phyloP scores from a whole-genome alignment of 1,139 yeast genomes.

The Diutina pseudorugosa region DNA sequence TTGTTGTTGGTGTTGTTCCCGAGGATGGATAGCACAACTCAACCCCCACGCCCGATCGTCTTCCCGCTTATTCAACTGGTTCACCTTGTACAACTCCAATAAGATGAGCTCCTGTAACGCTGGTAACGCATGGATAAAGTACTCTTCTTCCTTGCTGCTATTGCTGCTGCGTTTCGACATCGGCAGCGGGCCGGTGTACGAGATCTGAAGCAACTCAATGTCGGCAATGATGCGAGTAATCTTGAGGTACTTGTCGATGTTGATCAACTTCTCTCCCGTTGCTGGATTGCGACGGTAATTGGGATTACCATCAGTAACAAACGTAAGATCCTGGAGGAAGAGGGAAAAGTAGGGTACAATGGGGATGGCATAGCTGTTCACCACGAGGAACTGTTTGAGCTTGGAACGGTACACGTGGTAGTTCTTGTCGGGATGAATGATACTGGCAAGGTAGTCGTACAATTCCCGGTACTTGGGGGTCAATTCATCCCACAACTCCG shows the following conservation, averaged over 20 bases:
- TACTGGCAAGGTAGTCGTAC: constrained; percentile 54
- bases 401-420: constrained; percentile 64
- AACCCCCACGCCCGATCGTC: constrained; percentile 64
- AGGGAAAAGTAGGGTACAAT: constrained; percentile 80
- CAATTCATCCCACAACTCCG: constrained; percentile 53
- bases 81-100: constrained; percentile 58
- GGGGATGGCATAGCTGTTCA: constrained; percentile 48
- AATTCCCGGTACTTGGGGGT: constrained; percentile 54
- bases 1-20: not conserved
- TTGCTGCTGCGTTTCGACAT: not conserved
- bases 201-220: constrained; percentile 63
- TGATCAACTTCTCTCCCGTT: constrained; percentile 41
- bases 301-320: constrained; percentile 80
- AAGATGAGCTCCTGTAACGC: constrained; percentile 52
- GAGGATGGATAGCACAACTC: constrained; percentile 42
- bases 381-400: constrained; percentile 41
- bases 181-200: constrained; percentile 20
- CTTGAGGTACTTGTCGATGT: constrained; percentile 73
- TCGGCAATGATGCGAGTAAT: constrained; percentile 67
- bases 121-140: constrained; percentile 28
- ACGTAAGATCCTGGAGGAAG: constrained; percentile 77
- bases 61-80: constrained; percentile 45
- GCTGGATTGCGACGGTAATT: constrained; percentile 21
- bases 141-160: constrained; percentile 13
- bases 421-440: constrained; percentile 77